These are phyloP conservation scores for Rhizophagus prolifer DNA, from an alignment of 192 early-diverging fungal species.

Conservation along the genomic window DNA sequence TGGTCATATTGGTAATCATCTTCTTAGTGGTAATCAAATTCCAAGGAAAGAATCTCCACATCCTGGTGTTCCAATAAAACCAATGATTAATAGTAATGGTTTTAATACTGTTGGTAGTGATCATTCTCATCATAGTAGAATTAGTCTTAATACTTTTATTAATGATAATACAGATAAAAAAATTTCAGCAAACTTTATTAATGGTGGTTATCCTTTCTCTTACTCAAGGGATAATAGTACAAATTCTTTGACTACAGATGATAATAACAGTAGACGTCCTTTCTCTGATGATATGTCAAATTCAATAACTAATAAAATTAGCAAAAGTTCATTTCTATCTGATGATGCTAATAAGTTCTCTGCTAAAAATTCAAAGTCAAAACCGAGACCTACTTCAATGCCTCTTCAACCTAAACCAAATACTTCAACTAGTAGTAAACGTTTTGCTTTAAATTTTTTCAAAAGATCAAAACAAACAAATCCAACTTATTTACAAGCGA, in stretches of 20 bases:
- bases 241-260: too few relatives aligned
- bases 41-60: not conserved
- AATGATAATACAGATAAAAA: not conserved
- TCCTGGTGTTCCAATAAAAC: not conserved
- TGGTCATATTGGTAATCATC: too few relatives aligned
- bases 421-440: not conserved
- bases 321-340: too few relatives aligned
- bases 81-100: not conserved
- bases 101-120: not conserved
- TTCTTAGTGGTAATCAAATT: not conserved
- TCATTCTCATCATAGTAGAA: not conserved
- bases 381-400: not conserved
- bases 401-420: not conserved
- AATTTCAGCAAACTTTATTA: not conserved
- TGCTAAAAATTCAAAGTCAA: not conserved
- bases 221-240: too few relatives aligned
- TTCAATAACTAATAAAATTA: too few relatives aligned
- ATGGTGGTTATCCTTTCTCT: too few relatives aligned
- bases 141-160: too few relatives aligned
- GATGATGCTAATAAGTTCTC: not conserved
- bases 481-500: not conserved
- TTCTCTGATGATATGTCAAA: too few relatives aligned
- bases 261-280: too few relatives aligned
- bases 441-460: not conserved
- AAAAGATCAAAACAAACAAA: not conserved